These are phyloP conservation scores for Colletotrichum sp. DNA, from an alignment of 2,329 filamentous ascomycete genomes.

Conservation along the genomic window DNA sequence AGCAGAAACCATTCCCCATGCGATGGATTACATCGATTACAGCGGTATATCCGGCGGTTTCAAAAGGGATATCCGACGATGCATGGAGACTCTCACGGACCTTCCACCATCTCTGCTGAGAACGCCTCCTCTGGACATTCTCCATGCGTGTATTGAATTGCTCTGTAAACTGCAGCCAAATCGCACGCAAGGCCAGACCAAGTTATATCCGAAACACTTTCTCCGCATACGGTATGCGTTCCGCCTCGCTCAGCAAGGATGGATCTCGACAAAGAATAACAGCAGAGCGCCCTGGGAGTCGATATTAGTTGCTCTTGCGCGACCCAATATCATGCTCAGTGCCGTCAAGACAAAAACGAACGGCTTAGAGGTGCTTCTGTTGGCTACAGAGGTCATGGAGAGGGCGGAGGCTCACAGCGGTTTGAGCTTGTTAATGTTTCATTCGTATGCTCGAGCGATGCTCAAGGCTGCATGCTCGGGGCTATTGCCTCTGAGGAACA, in stretches of 20 bases:
- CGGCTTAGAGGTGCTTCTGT: neutral
- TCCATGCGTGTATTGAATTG: conserved; percentile 14
- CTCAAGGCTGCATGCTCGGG: conserved; percentile 22
- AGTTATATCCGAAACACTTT: neutral
- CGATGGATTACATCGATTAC: conserved; percentile 33
- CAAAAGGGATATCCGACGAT: neutral
- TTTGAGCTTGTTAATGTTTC: conserved; percentile 24
- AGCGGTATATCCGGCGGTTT: neutral
- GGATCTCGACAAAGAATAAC: neutral
- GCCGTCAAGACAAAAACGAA: neutral
- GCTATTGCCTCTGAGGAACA: conserved; percentile 33
- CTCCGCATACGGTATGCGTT: conserved; percentile 4
- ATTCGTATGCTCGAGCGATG: neutral
- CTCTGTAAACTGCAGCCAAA: conserved; percentile 15
- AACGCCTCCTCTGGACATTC: conserved; percentile 33
- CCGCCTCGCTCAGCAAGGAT: neutral
- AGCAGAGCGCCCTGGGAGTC: conserved; percentile 11
- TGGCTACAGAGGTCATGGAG: conserved; percentile 2
- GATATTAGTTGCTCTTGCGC: conserved; percentile 1
- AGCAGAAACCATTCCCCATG: conserved; percentile 16
- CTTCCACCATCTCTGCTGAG: neutral
- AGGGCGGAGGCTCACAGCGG: neutral
- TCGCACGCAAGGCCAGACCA: neutral
- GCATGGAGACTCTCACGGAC: neutral
- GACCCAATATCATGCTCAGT: conserved; percentile 15